A percentile compares a stretch with the other conserved stretches of the same genome.
phyloP scores from a whole-genome alignment of 768 basidiomycete species.

The Jaapia argillacea region DNA sequence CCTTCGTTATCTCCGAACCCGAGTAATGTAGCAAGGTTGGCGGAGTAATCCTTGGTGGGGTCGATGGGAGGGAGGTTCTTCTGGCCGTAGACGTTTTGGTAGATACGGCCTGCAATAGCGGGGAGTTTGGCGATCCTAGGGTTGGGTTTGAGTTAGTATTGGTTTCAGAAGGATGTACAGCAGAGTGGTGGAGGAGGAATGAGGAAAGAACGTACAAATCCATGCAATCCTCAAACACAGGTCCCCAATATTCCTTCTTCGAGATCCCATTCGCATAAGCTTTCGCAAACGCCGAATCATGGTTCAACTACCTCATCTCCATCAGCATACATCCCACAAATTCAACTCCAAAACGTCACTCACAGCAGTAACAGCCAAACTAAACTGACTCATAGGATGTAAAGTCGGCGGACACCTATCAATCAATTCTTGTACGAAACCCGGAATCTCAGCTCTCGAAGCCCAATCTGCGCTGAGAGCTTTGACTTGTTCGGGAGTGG shows the following conservation, averaged over 20 bases:
- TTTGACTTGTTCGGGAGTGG: constrained; percentile 80
- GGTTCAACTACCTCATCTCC: constrained; percentile 53
- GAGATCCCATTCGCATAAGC: constrained; percentile 87
- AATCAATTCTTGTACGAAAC: constrained; percentile 93
- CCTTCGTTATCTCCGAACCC: constrained; percentile 82
- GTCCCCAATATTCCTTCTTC: constrained; percentile 97
- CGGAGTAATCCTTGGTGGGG: constrained; percentile 74
- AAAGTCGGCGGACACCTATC: constrained; percentile 90
- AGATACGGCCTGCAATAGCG: constrained; percentile 90
- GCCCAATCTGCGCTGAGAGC: constrained; percentile 93
- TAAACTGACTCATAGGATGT: constrained; percentile 99
- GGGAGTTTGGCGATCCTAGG: constrained; percentile 90
- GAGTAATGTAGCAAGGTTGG: constrained; percentile 82
- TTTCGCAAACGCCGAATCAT: constrained; percentile 94
- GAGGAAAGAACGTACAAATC: constrained; percentile 45
- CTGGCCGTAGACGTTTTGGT: constrained; percentile 77
- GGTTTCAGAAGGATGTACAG: no score
- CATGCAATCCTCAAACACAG: constrained; percentile 85
- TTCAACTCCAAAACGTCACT: constrained; percentile 13
- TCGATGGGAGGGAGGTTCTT: constrained; percentile 88
- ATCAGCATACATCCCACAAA: constrained; percentile 1
- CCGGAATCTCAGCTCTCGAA: constrained; percentile 80
- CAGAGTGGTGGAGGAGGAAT: background rate
- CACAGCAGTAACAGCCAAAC: constrained; percentile 89
- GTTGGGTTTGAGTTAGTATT: no score